Evolutionary conservation across 257 asterid genomes (phyloP).

Genomic region (Nicotiana otophora): DNA sequence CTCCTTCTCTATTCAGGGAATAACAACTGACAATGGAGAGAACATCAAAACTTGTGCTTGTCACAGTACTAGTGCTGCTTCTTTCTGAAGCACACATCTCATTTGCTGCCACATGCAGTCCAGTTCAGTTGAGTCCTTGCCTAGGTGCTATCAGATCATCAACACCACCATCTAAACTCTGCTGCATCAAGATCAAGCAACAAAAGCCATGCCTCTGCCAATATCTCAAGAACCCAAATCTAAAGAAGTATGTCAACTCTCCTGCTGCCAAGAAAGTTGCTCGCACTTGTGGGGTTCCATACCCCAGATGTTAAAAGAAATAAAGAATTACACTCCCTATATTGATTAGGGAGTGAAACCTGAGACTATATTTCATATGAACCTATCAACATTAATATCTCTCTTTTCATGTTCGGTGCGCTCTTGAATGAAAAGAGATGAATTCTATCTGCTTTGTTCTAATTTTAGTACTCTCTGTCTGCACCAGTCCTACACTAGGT

Average conservation of each 20-base stretch:
- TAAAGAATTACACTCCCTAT: not conserved
- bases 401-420: not conserved
- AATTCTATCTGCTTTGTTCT: not conserved
- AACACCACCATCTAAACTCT: constrained; percentile 11
- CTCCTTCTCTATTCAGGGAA: not conserved
- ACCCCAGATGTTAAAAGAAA: constrained; percentile 23
- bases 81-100: constrained; percentile 19
- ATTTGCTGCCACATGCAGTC: constrained; percentile 19
- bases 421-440: too few relatives aligned
- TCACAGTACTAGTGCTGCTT: constrained; percentile 19
- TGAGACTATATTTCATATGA: not conserved
- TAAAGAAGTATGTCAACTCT: constrained; percentile 11
- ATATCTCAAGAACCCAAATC: constrained; percentile 23
- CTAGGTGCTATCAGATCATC: constrained; percentile 17
- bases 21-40: constrained; percentile 16
- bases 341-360: not conserved
- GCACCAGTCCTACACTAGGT: not conserved
- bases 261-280: constrained; percentile 25
- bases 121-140: constrained; percentile 19
- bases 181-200: constrained; percentile 25
- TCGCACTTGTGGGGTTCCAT: constrained; percentile 17
- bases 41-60: constrained; percentile 8
- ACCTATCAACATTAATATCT: not conserved
- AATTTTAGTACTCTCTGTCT: not conserved
- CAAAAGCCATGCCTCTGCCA: constrained; percentile 31